Conservation (phyloP, 805 yeast species). For the Barnettozyma siamensis region DNA sequence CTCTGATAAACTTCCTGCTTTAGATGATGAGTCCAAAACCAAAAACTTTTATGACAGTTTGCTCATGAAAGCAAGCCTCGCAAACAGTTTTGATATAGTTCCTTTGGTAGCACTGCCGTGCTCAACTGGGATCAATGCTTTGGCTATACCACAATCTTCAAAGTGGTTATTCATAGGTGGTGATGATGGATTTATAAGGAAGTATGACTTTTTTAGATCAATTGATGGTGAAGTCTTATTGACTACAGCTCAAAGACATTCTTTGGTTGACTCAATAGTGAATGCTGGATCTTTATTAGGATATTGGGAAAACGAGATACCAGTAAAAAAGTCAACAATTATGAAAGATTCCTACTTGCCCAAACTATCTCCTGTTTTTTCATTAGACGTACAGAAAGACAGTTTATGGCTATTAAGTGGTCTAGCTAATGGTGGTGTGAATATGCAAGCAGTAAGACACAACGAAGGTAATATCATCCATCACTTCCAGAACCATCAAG, state of each 20-base stretch:
- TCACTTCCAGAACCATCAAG: constrained; percentile 65
- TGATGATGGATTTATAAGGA: constrained; percentile 88
- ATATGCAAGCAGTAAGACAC: constrained; percentile 75
- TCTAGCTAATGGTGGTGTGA: constrained; percentile 76
- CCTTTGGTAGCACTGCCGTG: constrained; percentile 90
- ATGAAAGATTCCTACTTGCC: constrained; percentile 41
- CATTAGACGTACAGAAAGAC: constrained; percentile 77
- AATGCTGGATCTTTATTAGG: constrained; percentile 78
- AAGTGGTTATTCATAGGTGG: constrained; percentile 93
- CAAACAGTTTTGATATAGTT: constrained; percentile 59
- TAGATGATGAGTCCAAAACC: constrained; percentile 10
- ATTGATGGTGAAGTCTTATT: constrained; percentile 82
- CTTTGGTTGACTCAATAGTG: constrained; percentile 76
- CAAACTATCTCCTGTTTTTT: constrained; percentile 74
- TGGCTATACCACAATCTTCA: constrained; percentile 74
- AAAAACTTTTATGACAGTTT: constrained; percentile 28
- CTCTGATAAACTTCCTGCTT: constrained; percentile 4
- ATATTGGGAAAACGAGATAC: constrained; percentile 97
- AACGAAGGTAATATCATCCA: constrained; percentile 79
- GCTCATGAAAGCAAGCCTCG: constrained; percentile 39
- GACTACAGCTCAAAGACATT: constrained; percentile 88
- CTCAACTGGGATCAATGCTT: constrained; percentile 67
- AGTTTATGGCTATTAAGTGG: constrained; percentile 86
- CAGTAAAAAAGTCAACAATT: constrained; percentile 42
- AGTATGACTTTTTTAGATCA: constrained; percentile 80